Base-by-base conservation (phyloP, 169 alveolate genomes). In the Eimeria brunetti region DNA sequence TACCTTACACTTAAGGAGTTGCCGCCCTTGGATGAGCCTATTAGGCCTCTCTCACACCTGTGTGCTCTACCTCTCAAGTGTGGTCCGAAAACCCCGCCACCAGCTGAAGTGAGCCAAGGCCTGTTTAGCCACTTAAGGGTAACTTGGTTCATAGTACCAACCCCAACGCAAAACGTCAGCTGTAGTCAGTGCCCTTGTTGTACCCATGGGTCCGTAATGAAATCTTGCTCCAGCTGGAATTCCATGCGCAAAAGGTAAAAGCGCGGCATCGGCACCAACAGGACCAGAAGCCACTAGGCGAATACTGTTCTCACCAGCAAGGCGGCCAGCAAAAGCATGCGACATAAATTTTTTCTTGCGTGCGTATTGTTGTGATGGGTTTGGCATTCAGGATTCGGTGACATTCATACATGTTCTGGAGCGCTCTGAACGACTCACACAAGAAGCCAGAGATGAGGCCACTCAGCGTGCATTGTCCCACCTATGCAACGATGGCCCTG, bases 401-500 rank as follows among this genome's bases (percentile, higher is more conserved):
- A 58, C 80, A 7, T 44, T 85, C 44, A 9, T 49, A 12, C 92
- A 85, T 58, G 92, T 85, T 30, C 56, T 85, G 81, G 92, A 85
- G n/a, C 92, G 92, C 49, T 24, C 78, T 18, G 76, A 44, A 62
- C 58, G 76, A 16, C 41, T 60, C 62, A 58, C 80, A 27, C 67
- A 85, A 62, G 62, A 36, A 14, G 81, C 81, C n/a, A 85, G 76
- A 62, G 92, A 62, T 38, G 69, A 85, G 30, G 80, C 92, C 60
- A 85, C 92, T n/a, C 81, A 85, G 64, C 92, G 58, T 44, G 62
- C 81, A 62, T 38, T 62, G 30, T 85, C 92, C 60, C 38, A 27
- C 41, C 80, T 85, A 4, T 41, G 81, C 92, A 85, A 27, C 44
- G 92, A 85, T 62, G 62, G 92, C 44, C 92, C 80, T 11, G 92